These are phyloP conservation scores for Allomyces arbusculus DNA, from an alignment of 192 early-diverging fungal genomes.

Conservation along the genomic window DNA sequence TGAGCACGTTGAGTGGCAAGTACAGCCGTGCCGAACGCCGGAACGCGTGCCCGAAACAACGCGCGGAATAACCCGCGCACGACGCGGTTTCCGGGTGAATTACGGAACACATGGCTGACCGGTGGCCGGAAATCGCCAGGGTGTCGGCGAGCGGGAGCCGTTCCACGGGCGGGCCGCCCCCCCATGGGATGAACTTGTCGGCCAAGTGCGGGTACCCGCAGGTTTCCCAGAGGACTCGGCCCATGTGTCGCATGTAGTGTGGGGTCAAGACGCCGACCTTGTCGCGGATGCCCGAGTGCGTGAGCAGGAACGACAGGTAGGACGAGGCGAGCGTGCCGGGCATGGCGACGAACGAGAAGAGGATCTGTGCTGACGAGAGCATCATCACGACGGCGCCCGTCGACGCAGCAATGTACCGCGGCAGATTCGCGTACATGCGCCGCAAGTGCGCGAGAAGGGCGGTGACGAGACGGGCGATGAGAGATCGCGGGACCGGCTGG, in stretches of 20 bases:
- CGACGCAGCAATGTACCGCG: conserved; percentile 14
- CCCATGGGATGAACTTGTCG: conserved; percentile 7
- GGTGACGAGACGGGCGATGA: no score
- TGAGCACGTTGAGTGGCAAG: conserved; percentile 35
- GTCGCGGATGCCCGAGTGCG: conserved; percentile 12
- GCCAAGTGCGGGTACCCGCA: background rate
- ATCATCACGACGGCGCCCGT: conserved; percentile 25
- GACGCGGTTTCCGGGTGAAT: conserved; percentile 33
- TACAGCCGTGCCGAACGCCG: conserved; percentile 35
- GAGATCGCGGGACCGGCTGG: no score
- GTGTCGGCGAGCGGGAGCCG: conserved; percentile 9
- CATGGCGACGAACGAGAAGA: conserved; percentile 28
- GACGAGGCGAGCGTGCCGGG: conserved; percentile 31
- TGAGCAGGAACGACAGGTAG: conserved; percentile 31
- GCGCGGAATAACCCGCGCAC: conserved; percentile 20
- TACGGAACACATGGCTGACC: conserved; percentile 32
- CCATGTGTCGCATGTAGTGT: conserved; percentile 6
- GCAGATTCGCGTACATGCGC: conserved; percentile 18
- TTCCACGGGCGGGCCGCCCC: conserved; percentile 6
- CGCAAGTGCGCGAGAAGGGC: no score
- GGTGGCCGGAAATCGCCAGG: conserved; percentile 7
- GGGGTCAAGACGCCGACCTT: conserved; percentile 7
- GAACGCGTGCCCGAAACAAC: conserved; percentile 21
- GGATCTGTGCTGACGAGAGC: conserved; percentile 21
- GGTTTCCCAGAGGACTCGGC: conserved; percentile 2